These are phyloP conservation scores for Aschersonia sp. DNA, from an alignment of 2,329 filamentous ascomycete species.

Conservation along the genomic window DNA sequence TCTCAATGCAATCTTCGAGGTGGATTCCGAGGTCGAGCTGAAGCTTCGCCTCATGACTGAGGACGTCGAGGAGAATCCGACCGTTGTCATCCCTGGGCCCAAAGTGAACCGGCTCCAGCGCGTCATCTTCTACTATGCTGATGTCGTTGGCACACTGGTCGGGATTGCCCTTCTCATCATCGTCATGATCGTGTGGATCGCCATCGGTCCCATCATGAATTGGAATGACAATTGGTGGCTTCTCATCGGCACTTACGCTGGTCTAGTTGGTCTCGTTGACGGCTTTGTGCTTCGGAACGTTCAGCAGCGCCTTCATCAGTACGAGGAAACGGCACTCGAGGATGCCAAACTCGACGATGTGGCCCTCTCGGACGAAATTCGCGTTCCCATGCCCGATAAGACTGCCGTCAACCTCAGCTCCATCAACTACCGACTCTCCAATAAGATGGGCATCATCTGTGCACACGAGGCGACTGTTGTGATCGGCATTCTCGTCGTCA, in stretches of 20 bases:
- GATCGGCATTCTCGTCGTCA: conserved; percentile 4
- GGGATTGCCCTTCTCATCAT: conserved; percentile 21
- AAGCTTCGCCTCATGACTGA: conserved; percentile 18
- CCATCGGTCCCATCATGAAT: conserved; percentile 20
- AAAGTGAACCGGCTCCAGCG: conserved; percentile 18
- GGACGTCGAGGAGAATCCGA: conserved; percentile 16
- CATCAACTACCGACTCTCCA: conserved; percentile 6
- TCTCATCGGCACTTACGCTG: conserved; percentile 31
- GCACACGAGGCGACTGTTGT: conserved; percentile 3
- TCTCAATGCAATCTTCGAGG: conserved; percentile 16
- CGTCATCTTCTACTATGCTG: conserved; percentile 25
- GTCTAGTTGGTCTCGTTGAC: conserved; percentile 28
- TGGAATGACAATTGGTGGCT: conserved; percentile 31
- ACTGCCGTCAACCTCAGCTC: conserved; percentile 1
- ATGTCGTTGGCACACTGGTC: conserved; percentile 25
- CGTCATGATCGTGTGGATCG: conserved; percentile 22
- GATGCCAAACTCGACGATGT: conserved; percentile 5
- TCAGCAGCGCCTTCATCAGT: conserved; percentile 13
- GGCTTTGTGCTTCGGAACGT: conserved; percentile 30
- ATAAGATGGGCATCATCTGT: conserved; percentile 1
- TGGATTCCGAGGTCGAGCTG: conserved; percentile 19
- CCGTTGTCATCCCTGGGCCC: conserved; percentile 16
- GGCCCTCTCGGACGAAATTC: conserved; percentile 6
- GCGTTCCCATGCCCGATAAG: neutral
- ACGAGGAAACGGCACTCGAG: conserved; percentile 7